Percentiles rank a stretch among this genome's conserved stretches.
Conservation (phyloP, 2,329 filamentous ascomycete species). For the Xylariaceae sp. region DNA sequence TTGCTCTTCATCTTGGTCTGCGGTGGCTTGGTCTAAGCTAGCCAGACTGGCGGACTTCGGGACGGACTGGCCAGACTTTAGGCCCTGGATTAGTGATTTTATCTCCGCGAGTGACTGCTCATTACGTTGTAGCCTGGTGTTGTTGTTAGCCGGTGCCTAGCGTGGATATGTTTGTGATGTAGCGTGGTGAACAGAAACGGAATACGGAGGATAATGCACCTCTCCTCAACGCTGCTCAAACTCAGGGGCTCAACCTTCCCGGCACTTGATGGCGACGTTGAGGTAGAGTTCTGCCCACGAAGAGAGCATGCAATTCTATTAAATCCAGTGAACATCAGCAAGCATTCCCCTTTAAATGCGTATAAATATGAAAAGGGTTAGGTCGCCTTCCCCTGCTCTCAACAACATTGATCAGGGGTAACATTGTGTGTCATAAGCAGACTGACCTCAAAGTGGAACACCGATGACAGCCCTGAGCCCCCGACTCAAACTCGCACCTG, state of each 20-base stretch:
- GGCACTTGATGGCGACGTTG: constrained; percentile 3
- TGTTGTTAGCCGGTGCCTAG: background rate
- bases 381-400: no score
- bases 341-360: background rate
- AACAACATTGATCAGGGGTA: no score
- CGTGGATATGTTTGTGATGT: no score
- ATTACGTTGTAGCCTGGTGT: constrained; percentile 23
- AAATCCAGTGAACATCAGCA: constrained; percentile 2
- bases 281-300: constrained; percentile 16
- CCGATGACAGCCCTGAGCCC: constrained; percentile 25
- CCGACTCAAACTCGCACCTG: constrained; percentile 28
- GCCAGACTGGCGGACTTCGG: constrained; percentile 8
- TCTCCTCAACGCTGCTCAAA: constrained; percentile 22
- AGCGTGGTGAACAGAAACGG: no score
- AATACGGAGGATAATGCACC: constrained; percentile 15
- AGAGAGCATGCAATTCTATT: constrained; percentile 28
- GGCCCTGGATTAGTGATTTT: constrained; percentile 22
- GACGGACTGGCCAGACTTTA: constrained; percentile 10
- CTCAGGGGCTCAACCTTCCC: constrained; percentile 5
- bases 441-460: constrained; percentile 29
- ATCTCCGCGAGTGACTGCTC: constrained; percentile 27
- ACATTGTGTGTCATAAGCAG: no score
- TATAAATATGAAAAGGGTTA: background rate
- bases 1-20: constrained; percentile 14
- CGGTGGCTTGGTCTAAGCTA: constrained; percentile 6